Evolutionary conservation across 2,329 filamentous ascomycete species (phyloP).

Genomic region (Exophiala mesophila): DNA sequence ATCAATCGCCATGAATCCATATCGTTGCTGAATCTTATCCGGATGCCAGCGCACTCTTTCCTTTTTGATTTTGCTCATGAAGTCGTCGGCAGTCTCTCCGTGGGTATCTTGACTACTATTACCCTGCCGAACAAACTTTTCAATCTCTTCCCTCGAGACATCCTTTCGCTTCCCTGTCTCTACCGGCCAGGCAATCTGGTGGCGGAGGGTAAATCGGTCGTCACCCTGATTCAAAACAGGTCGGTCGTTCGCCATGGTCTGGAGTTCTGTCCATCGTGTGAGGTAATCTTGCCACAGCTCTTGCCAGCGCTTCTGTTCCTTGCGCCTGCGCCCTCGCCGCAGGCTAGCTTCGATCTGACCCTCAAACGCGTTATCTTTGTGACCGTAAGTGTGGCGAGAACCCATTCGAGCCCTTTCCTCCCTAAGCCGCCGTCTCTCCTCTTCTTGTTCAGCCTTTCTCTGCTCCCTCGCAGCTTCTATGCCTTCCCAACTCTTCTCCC

Average conservation of each 20-base stretch:
- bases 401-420: constrained; percentile 28
- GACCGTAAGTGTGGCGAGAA: background rate
- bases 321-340: constrained; percentile 60
- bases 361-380: constrained; percentile 44
- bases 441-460: constrained; percentile 49
- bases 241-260: constrained; percentile 24
- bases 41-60: constrained; percentile 95
- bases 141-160: constrained; percentile 56
- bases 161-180: constrained; percentile 54
- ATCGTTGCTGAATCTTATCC: constrained; percentile 90
- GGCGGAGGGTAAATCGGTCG: constrained; percentile 31
- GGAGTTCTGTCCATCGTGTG: constrained; percentile 56
- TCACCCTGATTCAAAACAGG: constrained; percentile 11
- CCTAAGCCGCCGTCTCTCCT: constrained; percentile 42
- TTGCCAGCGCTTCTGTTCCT: constrained; percentile 50
- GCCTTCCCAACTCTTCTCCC: constrained; percentile 87
- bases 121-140: constrained; percentile 60
- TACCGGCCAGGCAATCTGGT: constrained; percentile 68
- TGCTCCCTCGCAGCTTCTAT: constrained; percentile 69
- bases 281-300: constrained; percentile 63
- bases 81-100: constrained; percentile 28
- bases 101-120: constrained; percentile 9
- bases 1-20: constrained; percentile 72
- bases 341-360: constrained; percentile 66
- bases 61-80: constrained; percentile 60